Percentiles rank a stretch among this genome's conserved stretches.
phyloP scores from a whole-genome alignment of 2,329 filamentous ascomycete genomes.

The Aureobasidium vineae region DNA sequence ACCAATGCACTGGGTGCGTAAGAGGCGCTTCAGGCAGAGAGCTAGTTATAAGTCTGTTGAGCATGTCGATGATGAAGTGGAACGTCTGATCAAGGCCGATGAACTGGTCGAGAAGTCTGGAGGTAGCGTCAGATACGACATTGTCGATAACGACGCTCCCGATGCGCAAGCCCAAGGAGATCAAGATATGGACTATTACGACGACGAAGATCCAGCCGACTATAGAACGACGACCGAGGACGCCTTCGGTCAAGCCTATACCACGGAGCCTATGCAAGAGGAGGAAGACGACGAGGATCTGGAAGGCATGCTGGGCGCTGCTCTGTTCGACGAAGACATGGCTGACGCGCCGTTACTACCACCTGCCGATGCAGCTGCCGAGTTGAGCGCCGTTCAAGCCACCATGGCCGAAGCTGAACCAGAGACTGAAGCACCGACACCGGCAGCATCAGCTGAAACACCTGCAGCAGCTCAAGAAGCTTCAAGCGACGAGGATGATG shows the following conservation, averaged over 20 bases:
- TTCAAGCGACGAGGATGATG: slow-evolving; percentile 30
- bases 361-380: slow-evolving; percentile 36
- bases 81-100: slow-evolving; percentile 70
- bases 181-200: slow-evolving; percentile 42
- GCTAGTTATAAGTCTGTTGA: slow-evolving; percentile 81
- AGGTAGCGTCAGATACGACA: slow-evolving; percentile 57
- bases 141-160: slow-evolving; percentile 27
- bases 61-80: slow-evolving; percentile 76
- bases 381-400: slow-evolving; percentile 40
- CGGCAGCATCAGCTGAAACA: slow-evolving; percentile 32
- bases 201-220: slow-evolving; percentile 39
- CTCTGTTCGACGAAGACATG: slow-evolving; percentile 35
- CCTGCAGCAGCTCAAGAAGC: slow-evolving; percentile 32
- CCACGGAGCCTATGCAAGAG: slow-evolving; percentile 45
- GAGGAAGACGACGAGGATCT: slow-evolving; percentile 40
- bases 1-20: slow-evolving; percentile 80
- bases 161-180: slow-evolving; percentile 48
- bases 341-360: slow-evolving; percentile 33
- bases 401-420: slow-evolving; percentile 32
- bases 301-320: slow-evolving; percentile 35
- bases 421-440: slow-evolving; percentile 26
- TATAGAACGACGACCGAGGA: slow-evolving; percentile 40
- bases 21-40: slow-evolving; percentile 78
- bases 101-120: slow-evolving; percentile 52
- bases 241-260: slow-evolving; percentile 35